These are phyloP conservation scores for Solanum piurae DNA, from an alignment of 257 asterid species.

Conservation along the genomic window DNA sequence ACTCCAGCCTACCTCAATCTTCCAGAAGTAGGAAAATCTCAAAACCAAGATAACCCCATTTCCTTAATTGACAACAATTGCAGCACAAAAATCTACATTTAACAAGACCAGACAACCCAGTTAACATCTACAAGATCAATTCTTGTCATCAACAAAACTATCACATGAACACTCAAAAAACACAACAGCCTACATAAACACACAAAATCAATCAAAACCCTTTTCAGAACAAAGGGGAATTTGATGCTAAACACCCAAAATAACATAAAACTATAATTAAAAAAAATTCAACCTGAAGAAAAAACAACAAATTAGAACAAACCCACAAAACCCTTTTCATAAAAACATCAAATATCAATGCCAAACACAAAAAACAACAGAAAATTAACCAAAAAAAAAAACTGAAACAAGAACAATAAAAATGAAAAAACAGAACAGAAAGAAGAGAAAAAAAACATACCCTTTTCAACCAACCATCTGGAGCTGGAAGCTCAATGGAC, in stretches of 20 bases:
- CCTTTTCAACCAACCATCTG: conserved; percentile 30
- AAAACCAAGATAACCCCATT: not conserved
- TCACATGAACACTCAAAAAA: not conserved
- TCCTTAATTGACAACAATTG: not conserved
- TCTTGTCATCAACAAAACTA: not conserved
- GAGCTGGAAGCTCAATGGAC: conserved; percentile 31
- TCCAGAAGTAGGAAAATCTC: not conserved
- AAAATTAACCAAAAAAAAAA: not conserved
- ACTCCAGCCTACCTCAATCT: not conserved
- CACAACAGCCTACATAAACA: not conserved
- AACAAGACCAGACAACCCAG: not conserved
- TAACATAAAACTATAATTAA: not conserved
- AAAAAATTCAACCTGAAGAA: not conserved
- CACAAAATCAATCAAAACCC: not conserved
- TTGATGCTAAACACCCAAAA: not conserved
- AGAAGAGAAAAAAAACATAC: not conserved
- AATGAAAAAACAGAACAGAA: not conserved
- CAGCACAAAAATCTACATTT: not conserved
- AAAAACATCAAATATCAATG: not conserved
- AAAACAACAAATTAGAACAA: not conserved
- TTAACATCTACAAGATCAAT: not conserved
- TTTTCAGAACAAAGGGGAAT: not conserved
- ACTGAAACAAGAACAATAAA: not conserved
- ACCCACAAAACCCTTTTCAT: not conserved
- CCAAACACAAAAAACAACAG: not conserved